Conservation (phyloP, 2,329 filamentous ascomycete species). For the Cercospora zeae-maydis region DNA sequence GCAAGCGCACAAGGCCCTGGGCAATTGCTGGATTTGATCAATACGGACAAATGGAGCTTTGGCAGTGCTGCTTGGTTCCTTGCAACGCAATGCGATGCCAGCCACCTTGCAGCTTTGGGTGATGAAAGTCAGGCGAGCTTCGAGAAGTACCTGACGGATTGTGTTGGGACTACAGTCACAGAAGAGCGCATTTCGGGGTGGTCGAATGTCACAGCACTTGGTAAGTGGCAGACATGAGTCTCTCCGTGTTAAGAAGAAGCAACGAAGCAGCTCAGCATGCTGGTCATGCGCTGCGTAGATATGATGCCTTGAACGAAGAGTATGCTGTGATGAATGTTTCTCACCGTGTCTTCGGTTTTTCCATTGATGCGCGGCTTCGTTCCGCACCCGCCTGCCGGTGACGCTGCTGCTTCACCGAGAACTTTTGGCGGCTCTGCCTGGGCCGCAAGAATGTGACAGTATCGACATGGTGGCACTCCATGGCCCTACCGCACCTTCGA, state of each 20-base stretch:
- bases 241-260: not conserved
- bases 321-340: not conserved
- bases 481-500: conserved; percentile 46
- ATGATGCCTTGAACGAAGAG: no score
- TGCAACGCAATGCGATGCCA: conserved; percentile 50
- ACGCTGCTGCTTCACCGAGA: not conserved
- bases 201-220: conserved; percentile 43
- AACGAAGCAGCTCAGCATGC: not conserved
- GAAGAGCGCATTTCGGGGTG: conserved; percentile 50
- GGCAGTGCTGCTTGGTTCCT: conserved; percentile 61
- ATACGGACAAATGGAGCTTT: conserved; percentile 50
- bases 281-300: not conserved
- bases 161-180: conserved; percentile 51
- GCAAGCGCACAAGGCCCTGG: conserved; percentile 38
- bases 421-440: not conserved
- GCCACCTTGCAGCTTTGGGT: conserved; percentile 45
- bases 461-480: conserved; percentile 27
- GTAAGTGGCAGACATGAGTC: conserved; percentile 21
- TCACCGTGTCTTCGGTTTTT: no score
- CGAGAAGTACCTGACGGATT: conserved; percentile 51
- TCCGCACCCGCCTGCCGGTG: not conserved
- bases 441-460: conserved; percentile 7
- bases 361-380: not conserved
- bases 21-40: conserved; percentile 51
- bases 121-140: conserved; percentile 51